Evolutionary conservation across 306 rosid species (phyloP).

Genomic region (Prunus mume): DNA sequence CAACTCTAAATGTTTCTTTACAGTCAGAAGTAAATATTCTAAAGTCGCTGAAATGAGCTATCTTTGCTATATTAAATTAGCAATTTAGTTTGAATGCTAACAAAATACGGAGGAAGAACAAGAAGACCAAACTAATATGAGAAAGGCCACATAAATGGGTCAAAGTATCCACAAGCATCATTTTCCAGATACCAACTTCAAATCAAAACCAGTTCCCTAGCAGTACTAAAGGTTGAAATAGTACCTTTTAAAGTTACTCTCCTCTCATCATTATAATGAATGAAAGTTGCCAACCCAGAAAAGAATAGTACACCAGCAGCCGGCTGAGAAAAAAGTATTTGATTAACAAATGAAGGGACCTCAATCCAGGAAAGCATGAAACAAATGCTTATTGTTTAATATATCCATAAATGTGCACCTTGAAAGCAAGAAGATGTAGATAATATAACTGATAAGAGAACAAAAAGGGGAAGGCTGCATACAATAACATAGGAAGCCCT

Average conservation of each 20-base stretch:
- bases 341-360: not conserved
- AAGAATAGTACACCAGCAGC: constrained; percentile 62
- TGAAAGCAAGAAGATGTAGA: not conserved
- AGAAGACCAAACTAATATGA: not conserved
- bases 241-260: constrained; percentile 78
- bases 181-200: constrained; percentile 4
- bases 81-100: not conserved
- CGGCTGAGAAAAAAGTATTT: constrained; percentile 44
- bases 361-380: not conserved
- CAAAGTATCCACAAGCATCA: not conserved
- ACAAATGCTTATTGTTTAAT: not conserved
- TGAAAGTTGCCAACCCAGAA: constrained; percentile 61
- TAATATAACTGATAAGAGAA: constrained; percentile 5
- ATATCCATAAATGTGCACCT: not conserved
- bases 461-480: constrained; percentile 28
- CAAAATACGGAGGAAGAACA: not conserved
- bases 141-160: not conserved
- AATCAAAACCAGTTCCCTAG: not conserved
- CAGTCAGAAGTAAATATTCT: not conserved
- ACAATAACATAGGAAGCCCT: constrained; percentile 57
- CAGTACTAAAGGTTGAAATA: not conserved
- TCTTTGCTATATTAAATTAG: not conserved
- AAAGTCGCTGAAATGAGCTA: not conserved
- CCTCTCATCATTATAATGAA: constrained; percentile 78
- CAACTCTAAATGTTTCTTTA: not conserved